phyloP scores from a whole-genome alignment of 2,329 filamentous ascomycete species.

The Pseudonectria foliicola region DNA sequence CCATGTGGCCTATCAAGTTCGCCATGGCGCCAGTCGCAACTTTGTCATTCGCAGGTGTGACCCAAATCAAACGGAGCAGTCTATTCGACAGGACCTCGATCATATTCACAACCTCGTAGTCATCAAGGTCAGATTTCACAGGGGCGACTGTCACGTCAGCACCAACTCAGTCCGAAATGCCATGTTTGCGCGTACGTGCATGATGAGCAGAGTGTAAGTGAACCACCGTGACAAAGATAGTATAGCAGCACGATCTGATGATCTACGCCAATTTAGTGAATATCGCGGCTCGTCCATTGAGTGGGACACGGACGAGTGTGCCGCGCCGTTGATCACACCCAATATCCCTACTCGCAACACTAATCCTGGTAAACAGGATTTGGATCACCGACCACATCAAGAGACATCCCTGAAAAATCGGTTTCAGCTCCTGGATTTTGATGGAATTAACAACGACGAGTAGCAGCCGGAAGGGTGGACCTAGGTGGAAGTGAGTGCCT shows the following conservation, averaged over 20 bases:
- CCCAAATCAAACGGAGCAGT: constrained; percentile 51
- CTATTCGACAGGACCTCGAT: constrained; percentile 65
- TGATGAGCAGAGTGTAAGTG: constrained; percentile 56
- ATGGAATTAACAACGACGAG: constrained; percentile 32
- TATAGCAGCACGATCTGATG: constrained; percentile 5
- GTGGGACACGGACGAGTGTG: constrained; percentile 68
- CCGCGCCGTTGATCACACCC: constrained; percentile 39
- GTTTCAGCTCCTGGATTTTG: constrained; percentile 52
- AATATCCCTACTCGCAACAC: too few relatives aligned
- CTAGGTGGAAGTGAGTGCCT: too few relatives aligned
- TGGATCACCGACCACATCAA: too few relatives aligned
- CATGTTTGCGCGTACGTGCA: constrained; percentile 68
- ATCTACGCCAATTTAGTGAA: constrained; percentile 37
- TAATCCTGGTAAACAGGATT: too few relatives aligned
- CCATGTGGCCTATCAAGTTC: constrained; percentile 59
- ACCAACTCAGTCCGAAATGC: constrained; percentile 74
- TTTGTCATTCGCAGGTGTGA: constrained; percentile 58
- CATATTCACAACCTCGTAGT: constrained; percentile 77
- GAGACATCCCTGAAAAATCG: too few relatives aligned
- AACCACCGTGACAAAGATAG: too few relatives aligned
- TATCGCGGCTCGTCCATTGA: constrained; percentile 68
- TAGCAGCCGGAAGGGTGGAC: too few relatives aligned
- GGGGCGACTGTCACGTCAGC: constrained; percentile 57
- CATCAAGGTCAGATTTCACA: constrained; percentile 53
- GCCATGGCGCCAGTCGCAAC: constrained; percentile 64